Evolutionary conservation across 2,329 filamentous ascomycete species (phyloP).

Genomic region (Pseudodiploospora longispora): DNA sequence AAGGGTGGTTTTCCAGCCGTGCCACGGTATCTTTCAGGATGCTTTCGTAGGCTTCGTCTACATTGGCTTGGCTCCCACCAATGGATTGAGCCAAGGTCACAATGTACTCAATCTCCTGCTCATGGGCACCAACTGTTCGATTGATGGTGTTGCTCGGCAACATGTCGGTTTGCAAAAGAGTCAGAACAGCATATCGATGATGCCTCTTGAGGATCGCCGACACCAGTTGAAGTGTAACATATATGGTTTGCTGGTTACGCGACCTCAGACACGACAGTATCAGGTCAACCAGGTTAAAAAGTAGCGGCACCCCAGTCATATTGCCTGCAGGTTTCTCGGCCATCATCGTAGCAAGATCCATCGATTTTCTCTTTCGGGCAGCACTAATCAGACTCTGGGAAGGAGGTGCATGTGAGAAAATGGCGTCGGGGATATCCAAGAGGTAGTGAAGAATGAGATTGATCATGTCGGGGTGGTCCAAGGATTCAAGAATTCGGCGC

Average conservation of each 20-base stretch:
- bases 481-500: conserved; percentile 77
- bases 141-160: conserved; percentile 44
- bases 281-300: conserved; percentile 91
- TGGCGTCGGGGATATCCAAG: conserved; percentile 63
- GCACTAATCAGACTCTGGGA: conserved; percentile 52
- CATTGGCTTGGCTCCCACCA: conserved; percentile 54
- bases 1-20: conserved; percentile 64
- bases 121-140: conserved; percentile 65
- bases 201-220: conserved; percentile 82
- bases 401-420: conserved; percentile 26
- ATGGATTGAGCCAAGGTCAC: conserved; percentile 60
- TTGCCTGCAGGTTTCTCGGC: conserved; percentile 58
- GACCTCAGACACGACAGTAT: conserved; percentile 80
- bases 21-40: conserved; percentile 64
- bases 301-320: conserved; percentile 64
- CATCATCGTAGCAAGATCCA: conserved; percentile 77
- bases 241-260: conserved; percentile 77
- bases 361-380: conserved; percentile 75
- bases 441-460: conserved; percentile 91
- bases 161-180: conserved; percentile 61
- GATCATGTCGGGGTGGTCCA: conserved; percentile 90
- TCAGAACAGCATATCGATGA: conserved; percentile 75
- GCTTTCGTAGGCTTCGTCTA: conserved; percentile 65
- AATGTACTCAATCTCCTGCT: conserved; percentile 66
- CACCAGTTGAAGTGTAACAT: conserved; percentile 79